phyloP scores from a whole-genome alignment of 345 rosid genomes.

The Syzygium aqueum region DNA sequence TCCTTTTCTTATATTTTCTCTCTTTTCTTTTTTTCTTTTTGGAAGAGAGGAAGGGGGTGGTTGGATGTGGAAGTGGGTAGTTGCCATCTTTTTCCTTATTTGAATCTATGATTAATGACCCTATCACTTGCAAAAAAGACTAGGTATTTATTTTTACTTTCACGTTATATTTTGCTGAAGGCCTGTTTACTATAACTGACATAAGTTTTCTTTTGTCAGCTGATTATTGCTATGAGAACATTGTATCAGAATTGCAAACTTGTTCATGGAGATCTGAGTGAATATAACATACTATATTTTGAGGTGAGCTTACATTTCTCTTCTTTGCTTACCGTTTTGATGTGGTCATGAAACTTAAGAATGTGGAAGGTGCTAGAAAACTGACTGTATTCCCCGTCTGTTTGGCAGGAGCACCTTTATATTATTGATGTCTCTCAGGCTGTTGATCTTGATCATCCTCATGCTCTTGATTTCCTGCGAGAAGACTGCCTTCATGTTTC shows the following conservation, averaged over 20 bases:
- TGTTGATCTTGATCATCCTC: constrained; percentile 96
- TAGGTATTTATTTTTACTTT: not conserved
- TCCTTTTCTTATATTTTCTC: not conserved
- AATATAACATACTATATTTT: constrained; percentile 82
- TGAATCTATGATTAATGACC: not conserved
- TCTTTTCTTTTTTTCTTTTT: not conserved
- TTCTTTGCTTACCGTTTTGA: not conserved
- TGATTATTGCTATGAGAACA: constrained; percentile 69
- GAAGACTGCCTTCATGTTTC: constrained; percentile 97
- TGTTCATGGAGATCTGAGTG: constrained; percentile 98
- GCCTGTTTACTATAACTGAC: not conserved
- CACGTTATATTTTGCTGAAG: not conserved
- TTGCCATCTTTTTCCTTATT: not conserved
- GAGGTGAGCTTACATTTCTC: constrained; percentile 44
- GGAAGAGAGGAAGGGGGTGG: not conserved
- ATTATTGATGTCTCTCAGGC: constrained; percentile 93
- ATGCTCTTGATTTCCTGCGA: constrained; percentile 78
- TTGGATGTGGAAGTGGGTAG: not conserved
- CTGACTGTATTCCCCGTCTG: not conserved
- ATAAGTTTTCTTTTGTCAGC: constrained; percentile 26
- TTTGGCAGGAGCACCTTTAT: constrained; percentile 72
- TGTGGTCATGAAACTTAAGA: not conserved
- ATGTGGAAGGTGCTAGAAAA: not conserved
- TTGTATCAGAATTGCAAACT: constrained; percentile 91
- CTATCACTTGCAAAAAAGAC: not conserved